These are phyloP conservation scores for Psilocybe sp. DNA, from an alignment of 768 basidiomycete genomes.

Conservation along the genomic window DNA sequence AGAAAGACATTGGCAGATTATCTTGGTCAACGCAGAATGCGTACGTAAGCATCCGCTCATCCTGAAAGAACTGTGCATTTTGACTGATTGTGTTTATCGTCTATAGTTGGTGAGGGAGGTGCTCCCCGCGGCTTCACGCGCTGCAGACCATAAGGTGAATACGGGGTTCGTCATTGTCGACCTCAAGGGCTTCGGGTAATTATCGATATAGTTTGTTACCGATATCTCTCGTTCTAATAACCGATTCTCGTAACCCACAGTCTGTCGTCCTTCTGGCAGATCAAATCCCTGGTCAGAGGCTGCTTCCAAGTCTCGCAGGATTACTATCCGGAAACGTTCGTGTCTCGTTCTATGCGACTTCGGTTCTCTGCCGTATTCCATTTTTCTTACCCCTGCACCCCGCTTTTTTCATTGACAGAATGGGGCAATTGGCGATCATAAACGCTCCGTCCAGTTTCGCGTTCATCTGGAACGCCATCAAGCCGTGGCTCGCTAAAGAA, in stretches of 20 bases:
- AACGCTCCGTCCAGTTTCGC: slow-evolving; percentile 76
- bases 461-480: slow-evolving; percentile 66
- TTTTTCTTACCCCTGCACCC: slow-evolving; percentile 1
- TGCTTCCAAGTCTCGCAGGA: slow-evolving; percentile 78
- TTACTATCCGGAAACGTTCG: slow-evolving; percentile 73
- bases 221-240: not conserved
- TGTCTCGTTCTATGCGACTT: not conserved
- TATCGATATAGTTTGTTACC: slow-evolving; percentile 15
- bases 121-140: slow-evolving; percentile 60
- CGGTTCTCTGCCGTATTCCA: not conserved
- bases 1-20: slow-evolving; percentile 58
- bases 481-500: slow-evolving; percentile 72
- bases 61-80: not conserved
- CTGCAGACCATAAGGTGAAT: slow-evolving; percentile 47
- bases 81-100: not conserved
- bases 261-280: slow-evolving; percentile 71
- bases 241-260: slow-evolving; percentile 29
- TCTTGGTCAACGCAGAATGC: slow-evolving; percentile 65
- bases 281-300: slow-evolving; percentile 57
- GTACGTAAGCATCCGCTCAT: slow-evolving; percentile 21
- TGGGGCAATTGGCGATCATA: slow-evolving; percentile 69
- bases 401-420: slow-evolving; percentile 34
- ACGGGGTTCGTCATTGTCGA: slow-evolving; percentile 66
- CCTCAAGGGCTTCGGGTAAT: slow-evolving; percentile 65
- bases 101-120: slow-evolving; percentile 56